Evolutionary conservation across 1,284 basidiomycete genomes (phyloP).

Genomic region (Tausonia pullulans): DNA sequence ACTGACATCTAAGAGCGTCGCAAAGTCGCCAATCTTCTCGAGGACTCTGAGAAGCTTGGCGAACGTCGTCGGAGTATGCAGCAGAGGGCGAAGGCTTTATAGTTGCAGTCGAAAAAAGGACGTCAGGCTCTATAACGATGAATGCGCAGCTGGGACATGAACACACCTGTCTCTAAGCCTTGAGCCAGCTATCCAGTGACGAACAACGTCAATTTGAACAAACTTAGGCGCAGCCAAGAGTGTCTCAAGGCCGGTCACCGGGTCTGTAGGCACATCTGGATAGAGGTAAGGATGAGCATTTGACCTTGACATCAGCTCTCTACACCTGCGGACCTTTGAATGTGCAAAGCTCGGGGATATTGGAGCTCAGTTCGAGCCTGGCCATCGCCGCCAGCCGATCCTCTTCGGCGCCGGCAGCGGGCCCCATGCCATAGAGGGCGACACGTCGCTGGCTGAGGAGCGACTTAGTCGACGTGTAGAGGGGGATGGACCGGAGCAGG

Average conservation of each 20-base stretch:
- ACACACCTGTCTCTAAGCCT: not conserved
- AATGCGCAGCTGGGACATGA: not conserved
- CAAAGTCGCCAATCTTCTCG: constrained; percentile 6
- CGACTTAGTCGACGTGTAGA: constrained; percentile 4
- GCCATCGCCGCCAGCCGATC: not conserved
- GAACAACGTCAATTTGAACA: not conserved
- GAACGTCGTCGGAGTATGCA: not conserved
- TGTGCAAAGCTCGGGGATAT: not conserved
- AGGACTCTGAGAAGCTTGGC: constrained; percentile 8
- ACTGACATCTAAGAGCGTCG: constrained; percentile 9
- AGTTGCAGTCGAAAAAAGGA: not conserved
- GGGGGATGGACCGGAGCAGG: constrained; percentile 10
- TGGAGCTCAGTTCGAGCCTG: not conserved
- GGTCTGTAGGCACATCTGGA: not conserved
- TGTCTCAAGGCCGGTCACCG: not conserved
- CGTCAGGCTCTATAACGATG: not conserved
- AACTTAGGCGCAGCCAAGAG: not conserved
- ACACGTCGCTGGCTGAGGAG: constrained; percentile 9
- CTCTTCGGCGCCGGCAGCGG: not conserved
- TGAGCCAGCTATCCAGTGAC: not conserved
- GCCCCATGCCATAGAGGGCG: constrained; percentile 8
- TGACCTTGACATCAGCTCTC: too few species aligned
- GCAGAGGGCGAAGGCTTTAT: not conserved
- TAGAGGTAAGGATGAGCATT: not conserved
- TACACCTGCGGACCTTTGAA: too few species aligned